A percentile compares a stretch with the other conserved stretches of the same genome.
phyloP scores from a whole-genome alignment of 129 eudicot genomes.

The Centella asiatica region DNA sequence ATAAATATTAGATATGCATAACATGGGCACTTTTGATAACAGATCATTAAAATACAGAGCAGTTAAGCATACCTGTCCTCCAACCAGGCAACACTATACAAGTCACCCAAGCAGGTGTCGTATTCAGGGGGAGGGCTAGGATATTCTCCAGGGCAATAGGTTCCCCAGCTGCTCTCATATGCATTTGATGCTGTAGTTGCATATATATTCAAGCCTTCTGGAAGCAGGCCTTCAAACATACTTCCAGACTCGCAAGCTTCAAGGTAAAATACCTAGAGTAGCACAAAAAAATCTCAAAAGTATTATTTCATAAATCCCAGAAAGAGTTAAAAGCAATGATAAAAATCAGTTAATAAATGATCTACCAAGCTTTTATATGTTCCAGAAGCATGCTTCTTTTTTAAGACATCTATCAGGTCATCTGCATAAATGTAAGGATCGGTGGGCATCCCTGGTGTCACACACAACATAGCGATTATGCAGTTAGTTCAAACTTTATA shows the following conservation, averaged over 20 bases:
- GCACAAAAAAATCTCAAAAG: constrained; percentile 1
- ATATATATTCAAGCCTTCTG: constrained; percentile 80
- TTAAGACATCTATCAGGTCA: constrained; percentile 57
- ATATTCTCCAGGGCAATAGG: constrained; percentile 81
- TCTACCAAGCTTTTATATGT: constrained; percentile 90
- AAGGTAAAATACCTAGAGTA: constrained; percentile 70
- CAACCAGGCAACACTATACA: constrained; percentile 97
- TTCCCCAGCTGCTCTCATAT: constrained; percentile 90
- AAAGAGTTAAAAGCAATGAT: background rate
- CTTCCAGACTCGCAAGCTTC: constrained; percentile 99
- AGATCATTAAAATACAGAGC: background rate
- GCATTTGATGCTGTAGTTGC: constrained; percentile 94
- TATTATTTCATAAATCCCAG: background rate
- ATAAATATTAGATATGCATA: no score
- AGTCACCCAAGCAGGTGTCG: constrained; percentile 92
- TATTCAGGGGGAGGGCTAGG: constrained; percentile 84
- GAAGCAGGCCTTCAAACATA: constrained; percentile 85
- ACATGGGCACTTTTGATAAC: background rate
- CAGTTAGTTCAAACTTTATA: background rate
- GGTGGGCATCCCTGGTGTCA: constrained; percentile 70
- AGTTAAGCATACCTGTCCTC: constrained; percentile 66
- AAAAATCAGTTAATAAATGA: background rate
- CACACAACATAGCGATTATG: background rate
- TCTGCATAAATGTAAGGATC: constrained; percentile 65
- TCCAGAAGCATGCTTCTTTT: constrained; percentile 81